Evolutionary conservation across 371 early-diverging fungal genomes (phyloP), one percentile per base, ranked within the genome.

Genomic region (Mortierella sp.): DNA sequence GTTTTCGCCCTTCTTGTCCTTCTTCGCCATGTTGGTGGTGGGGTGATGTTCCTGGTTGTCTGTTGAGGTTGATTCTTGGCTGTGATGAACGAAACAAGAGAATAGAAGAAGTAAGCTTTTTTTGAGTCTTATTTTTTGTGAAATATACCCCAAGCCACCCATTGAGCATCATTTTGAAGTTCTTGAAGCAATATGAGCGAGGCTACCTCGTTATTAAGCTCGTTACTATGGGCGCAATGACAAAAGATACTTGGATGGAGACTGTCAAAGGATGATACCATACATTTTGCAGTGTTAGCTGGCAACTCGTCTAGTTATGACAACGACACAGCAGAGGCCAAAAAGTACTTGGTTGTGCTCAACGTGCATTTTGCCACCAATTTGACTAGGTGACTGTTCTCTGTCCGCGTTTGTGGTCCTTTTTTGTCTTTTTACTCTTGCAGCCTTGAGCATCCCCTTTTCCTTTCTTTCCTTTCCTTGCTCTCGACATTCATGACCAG

Each of bases 1-100:
- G 26, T 82, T 77, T 42, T 82, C 86, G 14, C 74, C 77, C 58
- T 82, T 85, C 78, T 85, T 85, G 73, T 85, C 86, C 80, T 85
- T 85, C 34, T 85, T 85, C 16, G 77, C 86, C 86, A 85, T 85
- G 70, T 38, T 42, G 42, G 44, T 58, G 63, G 42, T 38, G 42
- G 1, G 19, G 31, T 48, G n/a, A n/a, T 76, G 16, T 72, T 26
- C 50, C 70, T 31, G 68, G 26, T 26, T 74, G 34, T n/a, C 55
- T 10, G 52, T n/a, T 31, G 42, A 34, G 34, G 45, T 72, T 10
- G 68, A 47, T 47, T 63, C 28, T 45, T 42, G 50, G 58, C 42
- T 7, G 38, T 55, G 47, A 45, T 57, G 73, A 57, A 74, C 54
- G 44, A 65, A 55, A 44, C 11, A 73, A 78, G 0, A 34, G 9